phyloP scores from a whole-genome alignment of 768 basidiomycete species.

The Lactarius hengduanensis region DNA sequence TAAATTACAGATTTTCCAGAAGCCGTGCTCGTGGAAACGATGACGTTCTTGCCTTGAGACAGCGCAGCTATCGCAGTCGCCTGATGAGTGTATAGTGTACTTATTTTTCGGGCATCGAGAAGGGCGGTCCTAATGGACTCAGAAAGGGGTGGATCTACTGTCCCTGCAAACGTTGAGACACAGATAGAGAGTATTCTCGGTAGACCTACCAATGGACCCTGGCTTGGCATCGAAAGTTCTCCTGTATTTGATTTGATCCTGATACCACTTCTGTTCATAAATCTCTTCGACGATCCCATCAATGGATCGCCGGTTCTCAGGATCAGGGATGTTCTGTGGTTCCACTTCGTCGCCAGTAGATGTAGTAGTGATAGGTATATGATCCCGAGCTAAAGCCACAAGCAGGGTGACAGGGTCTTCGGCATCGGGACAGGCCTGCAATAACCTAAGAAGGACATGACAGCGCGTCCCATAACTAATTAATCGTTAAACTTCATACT shows the following conservation, averaged over 20 bases:
- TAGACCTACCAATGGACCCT: conserved; percentile 48
- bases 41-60: conserved; percentile 59
- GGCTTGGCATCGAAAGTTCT: conserved; percentile 53
- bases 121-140: conserved; percentile 55
- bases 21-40: conserved; percentile 88
- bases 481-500: conserved; percentile 43
- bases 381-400: conserved; percentile 63
- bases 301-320: conserved; percentile 57
- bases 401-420: conserved; percentile 67
- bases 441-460: conserved; percentile 44
- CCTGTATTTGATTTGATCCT: conserved; percentile 61
- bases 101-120: conserved; percentile 56
- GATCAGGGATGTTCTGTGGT: conserved; percentile 35
- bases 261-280: conserved; percentile 60
- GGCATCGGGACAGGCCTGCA: conserved; percentile 47
- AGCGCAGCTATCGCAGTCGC: conserved; percentile 68
- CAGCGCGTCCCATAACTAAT: conserved; percentile 12
- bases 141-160: conserved; percentile 58
- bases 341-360: conserved; percentile 23
- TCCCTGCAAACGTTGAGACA: conserved; percentile 36
- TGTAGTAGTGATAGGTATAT: conserved; percentile 72
- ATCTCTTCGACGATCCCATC: conserved; percentile 58
- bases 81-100: conserved; percentile 66
- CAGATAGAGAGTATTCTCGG: background rate
- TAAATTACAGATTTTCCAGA: conserved; percentile 89